phyloP scores from a whole-genome alignment of 1,284 basidiomycete genomes.

The Naganishia sp. region DNA sequence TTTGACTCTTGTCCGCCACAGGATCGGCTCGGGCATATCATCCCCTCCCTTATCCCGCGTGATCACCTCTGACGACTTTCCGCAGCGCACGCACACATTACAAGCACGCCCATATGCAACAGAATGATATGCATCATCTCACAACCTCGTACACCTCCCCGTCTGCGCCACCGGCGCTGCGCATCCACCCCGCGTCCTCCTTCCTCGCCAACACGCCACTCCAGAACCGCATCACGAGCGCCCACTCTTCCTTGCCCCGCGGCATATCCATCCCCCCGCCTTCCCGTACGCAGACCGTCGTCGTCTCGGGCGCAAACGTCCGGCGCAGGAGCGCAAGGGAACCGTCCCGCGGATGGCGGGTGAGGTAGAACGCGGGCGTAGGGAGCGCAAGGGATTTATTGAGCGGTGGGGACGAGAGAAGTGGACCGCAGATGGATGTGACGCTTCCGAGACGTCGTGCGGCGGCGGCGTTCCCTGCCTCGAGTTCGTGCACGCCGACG shows the following conservation, averaged over 20 bases:
- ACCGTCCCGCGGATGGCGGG: slow-evolving; percentile 51
- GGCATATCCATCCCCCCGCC: slow-evolving; percentile 68
- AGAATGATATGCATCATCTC: neutral
- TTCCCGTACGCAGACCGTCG: slow-evolving; percentile 48
- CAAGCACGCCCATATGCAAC: too few species aligned
- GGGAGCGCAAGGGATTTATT: slow-evolving; percentile 55
- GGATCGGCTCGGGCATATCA: too few species aligned
- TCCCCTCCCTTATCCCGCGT: too few species aligned
- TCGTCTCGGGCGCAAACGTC: slow-evolving; percentile 42
- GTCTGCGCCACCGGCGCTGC: slow-evolving; percentile 53
- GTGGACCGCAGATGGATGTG: slow-evolving; percentile 67
- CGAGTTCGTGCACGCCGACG: slow-evolving; percentile 35
- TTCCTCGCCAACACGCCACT: slow-evolving; percentile 66
- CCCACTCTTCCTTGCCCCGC: slow-evolving; percentile 72
- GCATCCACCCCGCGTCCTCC: slow-evolving; percentile 34
- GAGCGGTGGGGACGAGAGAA: slow-evolving; percentile 73
- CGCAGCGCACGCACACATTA: too few species aligned
- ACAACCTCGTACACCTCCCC: slow-evolving; percentile 74
- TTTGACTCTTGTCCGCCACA: too few species aligned
- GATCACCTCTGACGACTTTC: too few species aligned
- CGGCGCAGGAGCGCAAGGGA: slow-evolving; percentile 4
- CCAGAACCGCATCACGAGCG: slow-evolving; percentile 83
- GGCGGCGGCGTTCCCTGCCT: slow-evolving; percentile 6
- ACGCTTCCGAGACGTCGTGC: slow-evolving; percentile 63
- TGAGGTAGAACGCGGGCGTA: slow-evolving; percentile 65